Percentiles rank a stretch among this genome's conserved stretches.
Evolutionary conservation across 2,329 filamentous ascomycete species (phyloP).

Genomic region (Basipetospora chlamydospora): DNA sequence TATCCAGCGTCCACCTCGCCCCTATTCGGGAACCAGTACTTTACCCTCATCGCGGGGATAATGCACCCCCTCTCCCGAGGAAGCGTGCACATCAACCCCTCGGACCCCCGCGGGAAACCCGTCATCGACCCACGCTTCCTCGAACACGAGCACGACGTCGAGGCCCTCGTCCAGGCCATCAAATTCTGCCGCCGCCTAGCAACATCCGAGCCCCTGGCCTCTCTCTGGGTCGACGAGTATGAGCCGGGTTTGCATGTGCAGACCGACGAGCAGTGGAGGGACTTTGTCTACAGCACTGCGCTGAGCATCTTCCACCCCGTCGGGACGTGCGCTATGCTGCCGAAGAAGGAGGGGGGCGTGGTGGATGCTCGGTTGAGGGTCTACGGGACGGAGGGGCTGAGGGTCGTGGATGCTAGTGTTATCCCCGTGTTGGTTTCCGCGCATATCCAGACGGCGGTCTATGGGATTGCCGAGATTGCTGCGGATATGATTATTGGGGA

Average conservation of each 20-base stretch:
- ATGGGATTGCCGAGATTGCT: constrained; percentile 35
- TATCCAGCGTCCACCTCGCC: constrained; percentile 14
- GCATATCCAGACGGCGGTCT: constrained; percentile 36
- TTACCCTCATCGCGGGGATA: constrained; percentile 39
- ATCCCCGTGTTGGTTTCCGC: constrained; percentile 32
- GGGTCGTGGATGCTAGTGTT: constrained; percentile 34
- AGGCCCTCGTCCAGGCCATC: constrained; percentile 16
- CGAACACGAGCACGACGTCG: constrained; percentile 3
- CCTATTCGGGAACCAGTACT: constrained; percentile 17
- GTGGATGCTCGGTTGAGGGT: constrained; percentile 28
- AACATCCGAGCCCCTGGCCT: constrained; percentile 16
- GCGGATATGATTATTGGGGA: constrained; percentile 13
- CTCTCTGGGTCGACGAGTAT: constrained; percentile 18
- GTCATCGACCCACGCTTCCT: constrained; percentile 13
- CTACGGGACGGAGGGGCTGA: constrained; percentile 30
- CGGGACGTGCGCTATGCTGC: constrained; percentile 32
- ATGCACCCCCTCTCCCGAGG: constrained; percentile 48
- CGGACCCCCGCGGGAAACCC: constrained; percentile 24
- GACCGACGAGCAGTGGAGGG: constrained; percentile 19
- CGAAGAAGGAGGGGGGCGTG: constrained; percentile 27
- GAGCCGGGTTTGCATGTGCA: constrained; percentile 19
- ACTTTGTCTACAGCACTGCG: constrained; percentile 19
- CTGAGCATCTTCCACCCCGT: constrained; percentile 26
- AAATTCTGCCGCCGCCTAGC: constrained; percentile 19
- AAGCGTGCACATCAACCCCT: constrained; percentile 36